Base-by-base conservation (phyloP, 352 stramenopile species). In the Phytopythium vexans region DNA sequence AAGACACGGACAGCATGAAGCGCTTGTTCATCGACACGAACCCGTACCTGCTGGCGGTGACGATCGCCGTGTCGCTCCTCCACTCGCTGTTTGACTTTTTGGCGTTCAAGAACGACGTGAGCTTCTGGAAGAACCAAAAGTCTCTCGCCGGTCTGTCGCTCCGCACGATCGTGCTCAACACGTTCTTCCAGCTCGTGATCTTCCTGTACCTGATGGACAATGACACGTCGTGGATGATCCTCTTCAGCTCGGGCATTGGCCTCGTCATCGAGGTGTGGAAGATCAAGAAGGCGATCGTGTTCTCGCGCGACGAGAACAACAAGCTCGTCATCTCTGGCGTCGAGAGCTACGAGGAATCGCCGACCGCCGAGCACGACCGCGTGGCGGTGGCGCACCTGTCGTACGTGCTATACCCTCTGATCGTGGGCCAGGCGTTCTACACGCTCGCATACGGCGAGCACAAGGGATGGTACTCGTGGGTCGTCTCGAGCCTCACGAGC, bases 51-150 rank as follows among this genome's bases (percentile, higher is more conserved):
- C 82, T 99, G 15, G 90, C 59, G 4, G 70, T 99, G 21, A 99
- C 97, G 1, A 80, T 99, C 16, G 52, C 96, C 35, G 97, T 98
- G 41, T 98, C 94, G 45, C 72, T 97, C 27, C 64, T 99, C 40
- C 97, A 99, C 78, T 96, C 98, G 39, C 70, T 99, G 7, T 99
- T 99, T 71, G 96, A 99, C 66, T 98, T 99, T 58, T 59, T 99
- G 47, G 98, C 97, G 9, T 99, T 99, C 70, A 98, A 98, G 68
- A 98, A 97, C 64, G 97, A 99, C 71, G 95, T 99, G 57, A 92
- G 87, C 43, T 99, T 99, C 72, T 99, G 97, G 97, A 79, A 88
- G 43, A 96, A 97, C 53, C 97, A 99, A 58, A 98, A 98, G 47
- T 98, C 90, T 62, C 81, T 99, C 16, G 93, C 90, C 33, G 97